Evolutionary conservation across 2,329 filamentous ascomycete genomes (phyloP), one percentile per base, ranked within the genome.

Genomic region (Cladobotryum protrusum): DNA sequence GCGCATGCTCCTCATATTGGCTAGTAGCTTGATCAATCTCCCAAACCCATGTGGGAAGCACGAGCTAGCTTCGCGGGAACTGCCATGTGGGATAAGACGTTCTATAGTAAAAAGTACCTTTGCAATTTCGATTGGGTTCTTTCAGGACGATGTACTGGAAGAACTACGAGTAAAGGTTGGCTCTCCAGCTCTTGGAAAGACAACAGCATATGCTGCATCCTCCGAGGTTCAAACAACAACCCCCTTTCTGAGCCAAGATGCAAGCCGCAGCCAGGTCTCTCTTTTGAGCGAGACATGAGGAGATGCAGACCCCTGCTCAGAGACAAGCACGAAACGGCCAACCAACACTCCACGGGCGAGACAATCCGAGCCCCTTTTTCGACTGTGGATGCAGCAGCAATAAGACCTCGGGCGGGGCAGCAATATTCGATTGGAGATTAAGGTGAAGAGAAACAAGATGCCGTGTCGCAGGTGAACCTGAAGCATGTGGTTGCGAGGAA

Each of bases 391-490:
- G 15, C 39, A 42, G 12, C 35, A n/a, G 35, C 35, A 37, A 37
- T 37, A 37, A 37, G 35, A 37, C 35, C 13, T 37, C 17, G 35
- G 35, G 35, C 35, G 35, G 33, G 15, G 24, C n/a, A 17, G 24
- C 14, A 15, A 40, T 39, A 32, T 47, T 19, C 35, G 35, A 37
- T 37, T 37, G 35, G 35, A 37, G 35, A 37, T 17, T n/a, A 39
- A 11, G 14, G 32, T 36, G 19, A 4, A 37, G 20, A 43, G 13
- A 37, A 15, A n/a, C 35, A 37, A 37, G 14, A 17, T 14, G 15
- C 24, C 19, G 8, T 20, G 48, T 50, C 24, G 39, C 48, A 50
- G 48, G 48, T 47, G 24, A 29, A 29, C 24, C 24, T 29, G 24
- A 29, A 29, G 24, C 24, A 29, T 29, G 24, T 29, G 24, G 24